These are phyloP conservation scores for Stagonosporopsis cucurbitacearum DNA, from an alignment of 2,329 filamentous ascomycete species.

Conservation along the genomic window DNA sequence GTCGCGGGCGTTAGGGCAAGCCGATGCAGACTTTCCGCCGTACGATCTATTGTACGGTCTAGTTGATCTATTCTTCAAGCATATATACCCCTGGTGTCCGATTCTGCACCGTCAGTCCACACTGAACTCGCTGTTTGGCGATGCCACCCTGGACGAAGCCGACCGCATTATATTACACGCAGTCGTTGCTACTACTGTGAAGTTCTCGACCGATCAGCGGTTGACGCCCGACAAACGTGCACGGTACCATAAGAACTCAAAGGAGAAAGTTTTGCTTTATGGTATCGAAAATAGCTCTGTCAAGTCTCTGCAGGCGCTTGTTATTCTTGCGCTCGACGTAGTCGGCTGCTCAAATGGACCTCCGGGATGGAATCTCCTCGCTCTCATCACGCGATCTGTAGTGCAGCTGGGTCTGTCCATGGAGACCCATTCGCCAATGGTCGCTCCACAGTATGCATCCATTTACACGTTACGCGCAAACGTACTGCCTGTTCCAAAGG, in stretches of 20 bases:
- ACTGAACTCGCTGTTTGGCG: slow-evolving; percentile 80
- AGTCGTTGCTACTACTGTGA: slow-evolving; percentile 85
- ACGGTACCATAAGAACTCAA: slow-evolving; percentile 80
- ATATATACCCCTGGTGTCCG: slow-evolving; percentile 75
- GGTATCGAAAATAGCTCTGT: slow-evolving; percentile 90
- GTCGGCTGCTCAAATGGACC: slow-evolving; percentile 88
- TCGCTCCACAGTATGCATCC: slow-evolving; percentile 79
- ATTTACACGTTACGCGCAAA: slow-evolving; percentile 90
- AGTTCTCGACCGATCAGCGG: slow-evolving; percentile 79
- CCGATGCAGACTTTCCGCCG: slow-evolving; percentile 60
- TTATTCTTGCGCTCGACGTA: slow-evolving; percentile 84
- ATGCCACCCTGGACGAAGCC: slow-evolving; percentile 72
- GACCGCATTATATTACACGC: slow-evolving; percentile 85
- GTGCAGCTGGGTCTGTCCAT: slow-evolving; percentile 87
- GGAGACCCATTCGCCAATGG: slow-evolving; percentile 78
- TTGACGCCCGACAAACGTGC: slow-evolving; percentile 75
- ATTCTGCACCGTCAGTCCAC: slow-evolving; percentile 87
- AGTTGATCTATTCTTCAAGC: slow-evolving; percentile 68
- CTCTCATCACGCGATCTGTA: slow-evolving; percentile 84
- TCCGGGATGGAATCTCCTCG: slow-evolving; percentile 90
- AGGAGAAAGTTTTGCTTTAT: slow-evolving; percentile 85
- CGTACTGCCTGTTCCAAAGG: slow-evolving; percentile 79
- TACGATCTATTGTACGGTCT: slow-evolving; percentile 66
- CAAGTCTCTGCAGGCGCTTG: slow-evolving; percentile 83
- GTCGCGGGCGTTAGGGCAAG: slow-evolving; percentile 33